Conservation (phyloP, 768 basidiomycete species). For the Trametes punicea region DNA sequence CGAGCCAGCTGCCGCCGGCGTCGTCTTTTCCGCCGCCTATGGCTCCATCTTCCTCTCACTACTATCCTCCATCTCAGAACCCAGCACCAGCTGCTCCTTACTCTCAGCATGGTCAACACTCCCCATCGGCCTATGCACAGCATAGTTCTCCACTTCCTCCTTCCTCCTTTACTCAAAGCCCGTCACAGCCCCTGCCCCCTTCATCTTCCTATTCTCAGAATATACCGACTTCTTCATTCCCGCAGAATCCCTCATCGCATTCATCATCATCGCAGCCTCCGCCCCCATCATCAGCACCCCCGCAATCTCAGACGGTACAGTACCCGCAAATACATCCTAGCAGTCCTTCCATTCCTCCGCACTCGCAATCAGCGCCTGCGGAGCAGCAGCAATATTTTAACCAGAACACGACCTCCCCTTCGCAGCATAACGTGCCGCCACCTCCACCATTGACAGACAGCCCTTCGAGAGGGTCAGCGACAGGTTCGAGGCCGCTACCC, state of each 20-base stretch:
- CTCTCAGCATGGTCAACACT: slow-evolving; percentile 2
- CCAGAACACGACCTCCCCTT: slow-evolving; percentile 24
- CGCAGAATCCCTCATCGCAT: slow-evolving; percentile 21
- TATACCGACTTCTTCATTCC: slow-evolving; percentile 21
- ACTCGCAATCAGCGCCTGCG: slow-evolving; percentile 33
- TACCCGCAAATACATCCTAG: slow-evolving; percentile 26
- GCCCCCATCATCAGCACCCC: slow-evolving; percentile 22
- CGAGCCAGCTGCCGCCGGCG: slow-evolving; percentile 7
- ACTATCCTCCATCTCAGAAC: slow-evolving; percentile 11
- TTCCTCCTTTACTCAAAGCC: slow-evolving; percentile 10
- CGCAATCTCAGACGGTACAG: slow-evolving; percentile 38
- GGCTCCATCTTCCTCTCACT: slow-evolving; percentile 9
- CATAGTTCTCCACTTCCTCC: slow-evolving; percentile 38
- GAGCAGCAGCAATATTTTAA: slow-evolving; percentile 25
- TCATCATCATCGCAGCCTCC: neutral
- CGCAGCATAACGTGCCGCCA: slow-evolving; percentile 33
- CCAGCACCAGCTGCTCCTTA: neutral
- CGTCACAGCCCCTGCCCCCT: neutral
- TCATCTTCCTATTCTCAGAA: slow-evolving; percentile 11
- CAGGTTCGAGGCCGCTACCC: slow-evolving; percentile 23
- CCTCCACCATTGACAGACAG: slow-evolving; percentile 35
- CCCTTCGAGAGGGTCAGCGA: slow-evolving; percentile 27
- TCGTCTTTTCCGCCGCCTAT: slow-evolving; percentile 4
- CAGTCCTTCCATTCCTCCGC: slow-evolving; percentile 25
- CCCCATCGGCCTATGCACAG: slow-evolving; percentile 25